Base-by-base conservation (phyloP, 1,284 basidiomycete species). In the Anthracocystis walkeri region DNA sequence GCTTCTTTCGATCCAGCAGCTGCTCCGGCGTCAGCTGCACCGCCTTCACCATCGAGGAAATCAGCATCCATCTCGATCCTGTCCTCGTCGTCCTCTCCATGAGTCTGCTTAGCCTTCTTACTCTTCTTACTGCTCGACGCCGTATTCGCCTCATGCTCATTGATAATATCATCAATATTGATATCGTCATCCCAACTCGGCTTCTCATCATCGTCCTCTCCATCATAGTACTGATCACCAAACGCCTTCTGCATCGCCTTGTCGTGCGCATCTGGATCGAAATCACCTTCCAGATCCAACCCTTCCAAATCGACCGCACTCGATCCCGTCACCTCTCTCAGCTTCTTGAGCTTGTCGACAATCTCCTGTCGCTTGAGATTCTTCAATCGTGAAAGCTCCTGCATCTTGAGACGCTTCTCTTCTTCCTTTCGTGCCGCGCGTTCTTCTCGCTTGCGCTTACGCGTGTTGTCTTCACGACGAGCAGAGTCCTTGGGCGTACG, bases 131-230 rank as follows among this genome's bases (percentile, higher is more conserved):
- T 88, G 71, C 85, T 86, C 64, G 86, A 85, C 65, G 88, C 69
- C 48, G 48, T 58, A 20, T 23, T 58, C 18, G 65, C 80, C 25
- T 85, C 82, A 33, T 88, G 87, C 27, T 87, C 86, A 10, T 87
- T 87, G 12, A 87, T 83, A 57, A 95, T 90, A 79, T 93, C 91
- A 10, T 88, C 89, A 62, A 95, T 90, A 75, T 94, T 90, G 69
- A 95, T 91, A 71, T 96, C 93, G 71, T 95, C 92, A 33, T 93
- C 91, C 94, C 94, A 97, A 0, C 87, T 87, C 5, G 95, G 95
- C 86, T 96, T 95, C 69, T 42, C 88, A 11, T 50, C 70, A 11
- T 76, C 77, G 10, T 78, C 79, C 14, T 64, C 67, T 2, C 48
- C 65, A 7, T 66, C 25, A 53, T 85, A 84, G 58, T 83, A 85